Evolutionary conservation across 192 early-diverging fungal species (phyloP), one percentile per base, ranked within the genome.

Genomic region (Podila minutissima): DNA sequence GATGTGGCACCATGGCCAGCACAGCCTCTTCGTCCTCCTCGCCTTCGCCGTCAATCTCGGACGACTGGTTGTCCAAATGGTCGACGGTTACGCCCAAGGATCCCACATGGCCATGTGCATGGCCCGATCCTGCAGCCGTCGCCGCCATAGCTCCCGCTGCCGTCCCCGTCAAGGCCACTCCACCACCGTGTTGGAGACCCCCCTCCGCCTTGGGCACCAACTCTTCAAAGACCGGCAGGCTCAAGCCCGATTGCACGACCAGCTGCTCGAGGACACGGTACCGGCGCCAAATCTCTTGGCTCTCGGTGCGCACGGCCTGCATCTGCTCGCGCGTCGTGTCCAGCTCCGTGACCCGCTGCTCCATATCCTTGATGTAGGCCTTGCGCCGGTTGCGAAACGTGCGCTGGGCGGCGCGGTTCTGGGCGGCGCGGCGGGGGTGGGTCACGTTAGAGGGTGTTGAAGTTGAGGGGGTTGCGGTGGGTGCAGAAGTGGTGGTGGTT

Each of bases 321-420:
- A 85, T 74, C 31, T 63, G 74, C 41, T 82, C 82, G 0, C 66
- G 65, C 4, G 59, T 73, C 19, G 59, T 50, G 15, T 88, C 77
- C 59, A 94, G 77, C 59, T 91, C 91, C 66, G 89, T 83, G 20
- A 92, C 91, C 46, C 89, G 86, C 8, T 86, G 87, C 79, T 97
- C 95, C 22, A 97, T 89, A 26, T 92, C 87, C 74, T 92, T 90
- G 53, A 96, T 89, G 71, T 97, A 94, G 63, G 89, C 88, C 71
- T 95, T 91, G 61, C 92, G 89, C 60, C 95, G 90, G 83, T 97
- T 93, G 41, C 95, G 93, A 83, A 97, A 97, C 11, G 95, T 94
- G 3, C 94, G 88, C 83, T 97, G 95, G 1, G 95, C 95, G 0
- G 93, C 93, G n/a, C 95, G 89, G 84, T 97, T 97, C 83, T 97